Evolutionary conservation across 2,329 filamentous ascomycete genomes (phyloP), one percentile per base, ranked within the genome.

Genomic region (Knoxdaviesia proteae): DNA sequence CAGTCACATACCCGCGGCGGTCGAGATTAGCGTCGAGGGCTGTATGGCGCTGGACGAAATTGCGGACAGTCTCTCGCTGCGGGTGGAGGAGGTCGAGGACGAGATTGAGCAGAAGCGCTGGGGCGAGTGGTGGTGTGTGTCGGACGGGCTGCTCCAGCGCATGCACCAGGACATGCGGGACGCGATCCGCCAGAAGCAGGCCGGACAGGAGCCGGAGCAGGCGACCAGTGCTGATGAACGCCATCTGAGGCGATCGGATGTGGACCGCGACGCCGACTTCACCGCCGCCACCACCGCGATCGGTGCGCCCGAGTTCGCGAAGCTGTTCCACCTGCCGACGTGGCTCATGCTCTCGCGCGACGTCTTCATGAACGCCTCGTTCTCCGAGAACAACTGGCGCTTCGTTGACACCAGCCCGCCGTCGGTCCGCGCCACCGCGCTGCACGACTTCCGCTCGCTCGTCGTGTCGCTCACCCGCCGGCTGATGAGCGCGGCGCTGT

Each of bases 391-490:
- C 44, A 86, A 83, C 53, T 92, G 82, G 83, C 63, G 61, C 34
- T 64, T 62, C 36, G 51, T 81, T 6, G 66, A 68, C 20, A 65
- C 69, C n/a, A 66, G 71, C 44, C 63, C 63, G 3, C 86, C 86
- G 0, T 74, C 79, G 0, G 71, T 94, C 29, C 76, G 80, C 49
- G 71, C 76, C 6, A 86, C 82, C 2, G 76, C 81, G 0, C 67
- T 92, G n/a, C 67, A 72, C 5, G 83, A 90, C 50, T 78, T 94
- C 38, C 68, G 86, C 51, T 70, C 71, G 6, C 57, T 94, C 2
- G 64, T 70, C 0, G 55, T 80, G 1, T 80, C 71, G 42, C 49
- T 90, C 9, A 87, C 81, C 0, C 73, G 71, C 45, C 69, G 81
- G 8, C 59, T 94, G 1, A 63, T 90, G 2, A 72, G 81, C 39